Conservation (phyloP, 1,284 basidiomycete genomes). For the Ustilago shanxiensis region DNA sequence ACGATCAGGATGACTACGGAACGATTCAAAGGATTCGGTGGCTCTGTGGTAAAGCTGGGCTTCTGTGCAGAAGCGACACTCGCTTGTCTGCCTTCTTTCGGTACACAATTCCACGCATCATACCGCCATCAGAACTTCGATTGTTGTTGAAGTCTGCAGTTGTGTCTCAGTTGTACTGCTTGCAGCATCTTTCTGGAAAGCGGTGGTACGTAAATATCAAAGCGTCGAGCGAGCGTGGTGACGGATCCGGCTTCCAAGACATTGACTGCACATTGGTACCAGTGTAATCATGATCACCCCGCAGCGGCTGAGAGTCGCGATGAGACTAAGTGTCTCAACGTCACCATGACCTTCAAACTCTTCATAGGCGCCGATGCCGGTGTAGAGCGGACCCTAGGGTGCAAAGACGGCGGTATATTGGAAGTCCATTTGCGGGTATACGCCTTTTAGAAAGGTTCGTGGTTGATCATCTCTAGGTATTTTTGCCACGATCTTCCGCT, state of each 20-base stretch:
- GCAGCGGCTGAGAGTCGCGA: not conserved
- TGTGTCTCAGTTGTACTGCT: not conserved
- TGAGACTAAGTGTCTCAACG: not conserved
- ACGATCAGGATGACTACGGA: not conserved
- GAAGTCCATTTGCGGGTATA: not conserved
- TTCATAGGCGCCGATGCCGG: not conserved
- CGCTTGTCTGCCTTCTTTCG: conserved; percentile 3
- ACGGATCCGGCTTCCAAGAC: not conserved
- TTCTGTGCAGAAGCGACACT: not conserved
- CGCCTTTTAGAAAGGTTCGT: no score
- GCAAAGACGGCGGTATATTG: not conserved
- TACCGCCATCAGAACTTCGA: not conserved
- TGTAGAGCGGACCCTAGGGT: not conserved
- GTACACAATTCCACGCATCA: not conserved
- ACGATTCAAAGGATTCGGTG: not conserved
- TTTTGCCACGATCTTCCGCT: no score
- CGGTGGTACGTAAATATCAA: not conserved
- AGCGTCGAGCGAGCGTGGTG: not conserved
- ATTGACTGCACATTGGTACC: not conserved
- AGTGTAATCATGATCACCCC: not conserved
- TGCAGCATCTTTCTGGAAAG: not conserved
- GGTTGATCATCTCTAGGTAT: no score
- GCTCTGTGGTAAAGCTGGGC: not conserved
- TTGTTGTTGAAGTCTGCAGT: not conserved
- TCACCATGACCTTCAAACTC: not conserved